A percentile compares a stretch with the other conserved stretches of the same genome.
phyloP scores from a whole-genome alignment of 2,329 filamentous ascomycete species.

The Dactylonectria estremocensis region DNA sequence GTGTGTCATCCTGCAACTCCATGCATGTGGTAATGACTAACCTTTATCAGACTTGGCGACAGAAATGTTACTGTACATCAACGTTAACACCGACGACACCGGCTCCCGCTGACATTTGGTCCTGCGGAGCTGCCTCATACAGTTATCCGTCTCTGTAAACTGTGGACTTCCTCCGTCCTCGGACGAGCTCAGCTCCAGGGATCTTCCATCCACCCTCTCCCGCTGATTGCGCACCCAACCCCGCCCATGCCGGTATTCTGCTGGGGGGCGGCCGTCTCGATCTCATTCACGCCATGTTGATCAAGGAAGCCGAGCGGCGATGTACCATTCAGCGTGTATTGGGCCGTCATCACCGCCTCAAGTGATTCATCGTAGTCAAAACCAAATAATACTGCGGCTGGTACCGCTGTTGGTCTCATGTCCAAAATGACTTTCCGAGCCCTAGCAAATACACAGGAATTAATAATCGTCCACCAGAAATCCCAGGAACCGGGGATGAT shows the following conservation, averaged over 20 bases:
- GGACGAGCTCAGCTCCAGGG: conserved; percentile 82
- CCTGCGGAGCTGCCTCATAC: conserved; percentile 87
- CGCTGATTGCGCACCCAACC: conserved; percentile 11
- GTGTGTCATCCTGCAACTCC: not conserved
- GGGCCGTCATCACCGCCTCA: not conserved
- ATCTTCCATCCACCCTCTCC: conserved; percentile 82
- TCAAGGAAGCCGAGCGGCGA: not conserved
- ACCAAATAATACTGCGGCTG: not conserved
- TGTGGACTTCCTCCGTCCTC: conserved; percentile 88
- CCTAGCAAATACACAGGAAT: no score
- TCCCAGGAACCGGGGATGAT: no score
- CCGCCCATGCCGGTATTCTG: conserved; percentile 11
- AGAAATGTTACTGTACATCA: conserved; percentile 86
- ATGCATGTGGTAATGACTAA: not conserved
- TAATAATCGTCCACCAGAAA: no score
- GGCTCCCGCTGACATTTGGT: conserved; percentile 88
- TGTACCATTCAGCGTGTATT: not conserved
- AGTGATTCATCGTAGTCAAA: not conserved
- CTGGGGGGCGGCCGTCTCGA: conserved; percentile 14
- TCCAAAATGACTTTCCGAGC: no score
- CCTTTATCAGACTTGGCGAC: conserved; percentile 73
- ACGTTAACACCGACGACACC: conserved; percentile 76
- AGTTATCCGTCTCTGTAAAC: conserved; percentile 73
- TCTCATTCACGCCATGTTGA: conserved; percentile 12
- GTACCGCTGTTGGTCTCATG: not conserved